A percentile compares a stretch with the other conserved stretches of the same genome.
Evolutionary conservation across 352 stramenopile species (phyloP).

Genomic region (Phytophthora lateralis): DNA sequence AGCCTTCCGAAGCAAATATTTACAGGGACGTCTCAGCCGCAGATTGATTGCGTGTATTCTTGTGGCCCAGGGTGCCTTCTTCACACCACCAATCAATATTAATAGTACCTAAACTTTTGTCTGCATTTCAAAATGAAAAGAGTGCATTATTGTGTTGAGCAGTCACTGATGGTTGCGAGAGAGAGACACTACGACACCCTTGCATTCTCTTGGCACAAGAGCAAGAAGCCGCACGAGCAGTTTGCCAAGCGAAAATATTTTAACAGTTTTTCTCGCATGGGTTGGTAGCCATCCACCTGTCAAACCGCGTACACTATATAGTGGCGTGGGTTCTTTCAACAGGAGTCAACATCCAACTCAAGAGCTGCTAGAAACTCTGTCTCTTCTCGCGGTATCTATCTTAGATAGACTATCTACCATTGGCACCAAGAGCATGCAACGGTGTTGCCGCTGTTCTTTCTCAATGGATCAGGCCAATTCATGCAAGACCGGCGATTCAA

Average conservation of each 20-base stretch:
- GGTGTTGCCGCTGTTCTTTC: not conserved
- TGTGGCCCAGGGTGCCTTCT: not conserved
- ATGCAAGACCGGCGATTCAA: not conserved
- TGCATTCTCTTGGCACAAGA: not conserved
- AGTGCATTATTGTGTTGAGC: too few relatives aligned
- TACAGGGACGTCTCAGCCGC: not conserved
- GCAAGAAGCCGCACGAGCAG: too few relatives aligned
- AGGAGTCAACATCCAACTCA: not conserved
- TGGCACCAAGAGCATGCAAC: conserved; percentile 9
- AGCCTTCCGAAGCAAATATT: not conserved
- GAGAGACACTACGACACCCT: not conserved
- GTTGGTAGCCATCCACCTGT: too few relatives aligned
- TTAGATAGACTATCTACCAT: too few relatives aligned
- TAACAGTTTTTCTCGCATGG: too few relatives aligned
- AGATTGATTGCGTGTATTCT: not conserved
- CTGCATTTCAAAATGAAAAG: not conserved
- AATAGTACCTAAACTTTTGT: not conserved
- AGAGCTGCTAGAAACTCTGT: conserved; percentile 4
- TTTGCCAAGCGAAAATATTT: too few relatives aligned
- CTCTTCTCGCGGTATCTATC: conserved; percentile 12
- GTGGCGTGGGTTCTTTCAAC: too few relatives aligned
- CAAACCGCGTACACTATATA: too few relatives aligned
- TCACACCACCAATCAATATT: too few relatives aligned
- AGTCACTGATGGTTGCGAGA: not conserved
- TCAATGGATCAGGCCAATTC: conserved; percentile 1